Evolutionary conservation across 169 alveolate genomes (phyloP), one percentile per base, ranked within the genome.

Genomic region (Eimeria acervulina): DNA sequence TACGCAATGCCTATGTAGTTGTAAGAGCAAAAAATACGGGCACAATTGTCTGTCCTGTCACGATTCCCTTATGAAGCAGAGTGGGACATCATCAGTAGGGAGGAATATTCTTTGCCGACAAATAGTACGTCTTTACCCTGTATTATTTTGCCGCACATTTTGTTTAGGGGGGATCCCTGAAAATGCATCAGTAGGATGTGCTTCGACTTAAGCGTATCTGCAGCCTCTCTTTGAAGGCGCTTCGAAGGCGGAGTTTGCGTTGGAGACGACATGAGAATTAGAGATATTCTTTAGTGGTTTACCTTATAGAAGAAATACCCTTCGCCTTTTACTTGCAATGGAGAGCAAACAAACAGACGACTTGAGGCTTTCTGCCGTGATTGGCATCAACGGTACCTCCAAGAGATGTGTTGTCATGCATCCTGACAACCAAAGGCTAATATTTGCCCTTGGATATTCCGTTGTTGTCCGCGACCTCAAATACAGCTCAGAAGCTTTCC

Each of bases 391-490:
- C 88, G 96, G 95, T 12, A n/a, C 85, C 68, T 83, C 85, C 70
- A 81, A 92, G 38, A 72, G 97, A 42, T 99, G 99, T n/a, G 95
- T 98, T 42, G 96, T 97, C 36, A 97, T 98, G n/a, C 99, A 98
- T 93, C 99, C 99, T 47, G 99, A 98, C 96, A 97, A 98, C 95
- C 98, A 98, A 97, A 98, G 98, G 85, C 97, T 98, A 63, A 96
- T 98, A 76, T 98, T 96, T 95, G 99, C 99, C 33, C 97, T 98
- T 55, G 99, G 99, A n/a, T 97, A 98, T 97, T 97, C 72, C 10
- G 78, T 78, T 38, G 95, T 84, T 70, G 98, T 98, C 6, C 97
- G 99, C 51, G 98, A 98, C 96, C 97, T 98, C 74, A 96, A 97
- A 91, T 76, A 97, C 40, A 95, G 98, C 90, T 90, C 98, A 42